Evolutionary conservation across 768 basidiomycete genomes (phyloP).

Genomic region (Boletus patriciae): DNA sequence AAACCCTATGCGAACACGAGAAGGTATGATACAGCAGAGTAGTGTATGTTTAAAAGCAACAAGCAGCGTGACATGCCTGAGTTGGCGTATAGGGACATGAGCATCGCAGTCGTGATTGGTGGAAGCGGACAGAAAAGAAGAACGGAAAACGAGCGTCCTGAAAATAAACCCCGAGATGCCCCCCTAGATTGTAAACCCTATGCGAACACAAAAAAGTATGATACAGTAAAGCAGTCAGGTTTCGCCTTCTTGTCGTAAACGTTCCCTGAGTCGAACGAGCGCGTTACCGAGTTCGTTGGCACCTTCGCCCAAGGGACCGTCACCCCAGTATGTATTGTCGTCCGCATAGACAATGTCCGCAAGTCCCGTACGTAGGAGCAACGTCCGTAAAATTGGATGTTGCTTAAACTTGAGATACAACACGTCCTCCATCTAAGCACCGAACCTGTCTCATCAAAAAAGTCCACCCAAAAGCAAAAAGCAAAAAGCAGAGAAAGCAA

Average conservation of each 20-base stretch:
- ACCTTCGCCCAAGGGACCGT: constrained; percentile 49
- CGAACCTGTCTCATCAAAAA: background rate
- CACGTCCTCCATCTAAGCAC: constrained; percentile 61
- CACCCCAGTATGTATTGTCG: constrained; percentile 68
- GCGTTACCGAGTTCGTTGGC: constrained; percentile 64
- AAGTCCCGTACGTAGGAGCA: constrained; percentile 55
- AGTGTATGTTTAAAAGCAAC: background rate
- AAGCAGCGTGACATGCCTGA: background rate
- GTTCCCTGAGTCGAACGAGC: constrained; percentile 55
- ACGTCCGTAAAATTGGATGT: constrained; percentile 54
- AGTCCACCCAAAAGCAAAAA: background rate
- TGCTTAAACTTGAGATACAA: constrained; percentile 69
- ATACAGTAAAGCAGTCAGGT: background rate
- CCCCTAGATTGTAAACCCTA: background rate
- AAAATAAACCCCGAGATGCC: background rate
- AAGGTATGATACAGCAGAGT: background rate
- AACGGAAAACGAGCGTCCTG: too few species aligned
- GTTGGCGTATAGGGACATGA: background rate
- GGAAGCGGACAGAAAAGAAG: too few species aligned
- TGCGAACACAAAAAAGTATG: background rate
- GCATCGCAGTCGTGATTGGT: background rate
- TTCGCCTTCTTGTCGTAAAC: constrained; percentile 37
- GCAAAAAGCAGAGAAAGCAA: background rate
- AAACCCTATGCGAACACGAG: background rate
- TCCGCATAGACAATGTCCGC: constrained; percentile 55